A percentile compares a stretch with the other conserved stretches of the same genome.
Evolutionary conservation across 2,329 filamentous ascomycete genomes (phyloP).

Genomic region (Fusarium newnesense): DNA sequence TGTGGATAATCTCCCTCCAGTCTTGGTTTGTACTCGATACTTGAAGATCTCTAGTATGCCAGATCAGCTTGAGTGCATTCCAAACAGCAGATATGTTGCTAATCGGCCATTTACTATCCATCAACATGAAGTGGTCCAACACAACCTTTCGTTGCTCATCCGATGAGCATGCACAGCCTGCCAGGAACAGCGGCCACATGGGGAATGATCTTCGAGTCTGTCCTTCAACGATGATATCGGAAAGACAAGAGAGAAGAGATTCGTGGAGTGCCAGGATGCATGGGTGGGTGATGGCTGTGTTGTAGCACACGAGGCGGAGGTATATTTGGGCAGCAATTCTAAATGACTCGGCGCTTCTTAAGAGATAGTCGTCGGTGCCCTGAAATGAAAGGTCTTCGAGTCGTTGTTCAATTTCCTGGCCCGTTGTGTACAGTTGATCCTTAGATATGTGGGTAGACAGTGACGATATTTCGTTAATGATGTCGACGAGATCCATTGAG

Average conservation of each 20-base stretch:
- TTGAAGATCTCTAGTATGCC: conserved; percentile 34
- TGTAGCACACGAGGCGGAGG: conserved; percentile 37
- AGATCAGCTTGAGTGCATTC: conserved; percentile 37
- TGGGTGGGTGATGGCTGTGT: conserved; percentile 29
- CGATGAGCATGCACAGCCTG: conserved; percentile 37
- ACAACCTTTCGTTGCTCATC: conserved; percentile 38
- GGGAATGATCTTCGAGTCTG: conserved; percentile 37
- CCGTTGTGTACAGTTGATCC: conserved; percentile 13
- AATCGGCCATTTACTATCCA: conserved; percentile 39
- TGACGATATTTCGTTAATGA: conserved; percentile 39
- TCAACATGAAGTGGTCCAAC: conserved; percentile 30
- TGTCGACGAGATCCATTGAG: conserved; percentile 41
- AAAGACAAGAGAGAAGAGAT: conserved; percentile 25
- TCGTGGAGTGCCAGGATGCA: conserved; percentile 26
- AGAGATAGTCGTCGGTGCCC: conserved; percentile 27
- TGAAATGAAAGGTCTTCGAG: not conserved
- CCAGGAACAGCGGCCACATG: conserved; percentile 42
- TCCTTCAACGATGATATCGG: conserved; percentile 35
- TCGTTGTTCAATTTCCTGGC: conserved; percentile 25
- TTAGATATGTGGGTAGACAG: conserved; percentile 11
- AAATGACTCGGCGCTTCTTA: conserved; percentile 37
- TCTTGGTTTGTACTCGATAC: conserved; percentile 27
- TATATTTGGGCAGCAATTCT: conserved; percentile 37
- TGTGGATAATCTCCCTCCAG: conserved; percentile 40
- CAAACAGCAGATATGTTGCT: conserved; percentile 41